These are phyloP conservation scores for Colletotrichum cuscutae DNA, from an alignment of 2,329 filamentous ascomycete genomes.

Conservation along the genomic window DNA sequence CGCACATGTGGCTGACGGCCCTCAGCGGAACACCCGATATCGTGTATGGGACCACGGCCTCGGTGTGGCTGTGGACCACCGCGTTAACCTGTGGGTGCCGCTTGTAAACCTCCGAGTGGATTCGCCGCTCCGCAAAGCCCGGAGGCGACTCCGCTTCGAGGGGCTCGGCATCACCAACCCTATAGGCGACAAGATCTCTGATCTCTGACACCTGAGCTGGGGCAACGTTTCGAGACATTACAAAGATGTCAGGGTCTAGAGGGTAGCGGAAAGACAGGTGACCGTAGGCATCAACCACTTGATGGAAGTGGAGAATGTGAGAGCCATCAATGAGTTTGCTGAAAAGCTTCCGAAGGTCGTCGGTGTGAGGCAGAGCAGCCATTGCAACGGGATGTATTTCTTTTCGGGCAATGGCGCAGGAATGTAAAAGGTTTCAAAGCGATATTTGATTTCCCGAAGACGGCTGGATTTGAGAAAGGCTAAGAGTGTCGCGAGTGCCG, in stretches of 20 bases:
- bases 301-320: conserved; percentile 63
- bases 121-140: conserved; percentile 56
- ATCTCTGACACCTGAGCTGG: conserved; percentile 56
- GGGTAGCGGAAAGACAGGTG: conserved; percentile 65
- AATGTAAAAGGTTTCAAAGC: not conserved
- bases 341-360: not conserved
- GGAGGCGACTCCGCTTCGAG: conserved; percentile 49
- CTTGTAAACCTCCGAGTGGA: conserved; percentile 59
- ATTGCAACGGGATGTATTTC: not conserved
- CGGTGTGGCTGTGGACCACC: conserved; percentile 56
- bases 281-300: conserved; percentile 63
- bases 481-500: too few species aligned
- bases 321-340: conserved; percentile 53
- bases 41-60: conserved; percentile 53
- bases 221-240: conserved; percentile 58
- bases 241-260: conserved; percentile 53
- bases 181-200: conserved; percentile 58
- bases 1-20: conserved; percentile 54
- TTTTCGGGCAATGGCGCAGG: not conserved
- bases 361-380: not conserved
- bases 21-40: conserved; percentile 51
- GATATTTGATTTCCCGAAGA: not conserved
- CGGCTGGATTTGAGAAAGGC: not conserved
- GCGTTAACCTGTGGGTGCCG: conserved; percentile 48
- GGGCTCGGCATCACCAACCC: conserved; percentile 51